Evolutionary conservation across 1,284 basidiomycete genomes (phyloP), one percentile per base, ranked within the genome.

Genomic region (Trichosporon faecale): DNA sequence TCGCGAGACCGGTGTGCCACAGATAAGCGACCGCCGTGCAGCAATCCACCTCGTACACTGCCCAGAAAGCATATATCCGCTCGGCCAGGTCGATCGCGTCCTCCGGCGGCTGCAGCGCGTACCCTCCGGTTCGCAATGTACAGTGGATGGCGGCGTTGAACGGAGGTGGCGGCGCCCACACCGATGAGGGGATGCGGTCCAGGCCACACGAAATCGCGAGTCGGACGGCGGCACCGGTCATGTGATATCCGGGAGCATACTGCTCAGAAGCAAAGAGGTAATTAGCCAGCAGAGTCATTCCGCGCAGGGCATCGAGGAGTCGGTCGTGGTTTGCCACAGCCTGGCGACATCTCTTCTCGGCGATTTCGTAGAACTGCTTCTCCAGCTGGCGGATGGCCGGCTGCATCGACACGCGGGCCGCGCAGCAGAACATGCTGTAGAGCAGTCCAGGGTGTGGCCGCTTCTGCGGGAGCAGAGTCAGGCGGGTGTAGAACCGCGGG

Each of bases 21-120:
- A 75, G 70, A 65, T 76, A 77, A 0, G 77, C 76, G 7, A 77
- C 74, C 1, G 78, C 71, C 0, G 77, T 76, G 49, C 76, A 78
- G 14, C 74, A 67, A 55, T 80, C 79, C 8, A 76, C 63, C 40
- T 76, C 75, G 66, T 75, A 79, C 18, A 79, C 76, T 9, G 73
- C 71, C 79, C 79, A 80, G 73, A 76, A 76, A 0, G 76, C 76
- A 57, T 76, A 75, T n/a, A 78, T 78, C 12, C 76, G 67, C 69
- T 78, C 77, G 2, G 73, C 77, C 2, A 78, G 67, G 46, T 78
- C 75, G 27, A 76, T 70, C 0, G 73, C 64, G 27, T 72, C 71
- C 25, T 70, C 70, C 0, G 76, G 71, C 1, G 72, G 68, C 6
- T 70, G 68, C 14, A 76, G 66, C 16, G 70, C 66, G 35, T 74